phyloP scores from a whole-genome alignment of 164 flowering plant genomes.

The Stephania cephalantha region DNA sequence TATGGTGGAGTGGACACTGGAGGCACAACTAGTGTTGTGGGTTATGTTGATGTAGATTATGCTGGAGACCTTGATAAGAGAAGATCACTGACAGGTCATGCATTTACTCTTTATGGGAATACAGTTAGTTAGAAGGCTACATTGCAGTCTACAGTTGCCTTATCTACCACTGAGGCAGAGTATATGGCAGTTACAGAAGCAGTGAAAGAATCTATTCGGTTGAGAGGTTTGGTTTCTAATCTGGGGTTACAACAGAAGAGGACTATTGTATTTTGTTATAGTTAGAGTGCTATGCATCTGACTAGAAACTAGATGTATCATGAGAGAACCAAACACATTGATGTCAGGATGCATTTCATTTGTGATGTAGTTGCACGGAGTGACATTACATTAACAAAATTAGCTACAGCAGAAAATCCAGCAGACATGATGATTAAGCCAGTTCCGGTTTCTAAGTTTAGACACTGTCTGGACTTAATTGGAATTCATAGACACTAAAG shows the following conservation, averaged over 20 bases:
- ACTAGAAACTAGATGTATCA: neutral
- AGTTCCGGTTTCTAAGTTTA: neutral
- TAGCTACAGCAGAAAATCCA: neutral
- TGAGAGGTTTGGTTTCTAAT: conserved; percentile 4
- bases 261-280: neutral
- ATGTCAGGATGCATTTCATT: neutral
- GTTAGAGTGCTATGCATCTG: neutral
- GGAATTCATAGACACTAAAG: neutral
- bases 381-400: neutral
- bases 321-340: conserved; percentile 5
- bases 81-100: conserved; percentile 6
- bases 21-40: too few relatives aligned
- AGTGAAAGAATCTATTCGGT: neutral
- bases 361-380: neutral
- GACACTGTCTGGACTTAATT: conserved; percentile 6
- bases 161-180: neutral
- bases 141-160: neutral
- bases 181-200: neutral
- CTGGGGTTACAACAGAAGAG: neutral
- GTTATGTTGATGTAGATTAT: neutral
- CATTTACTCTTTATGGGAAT: neutral
- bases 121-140: neutral
- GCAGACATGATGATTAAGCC: neutral
- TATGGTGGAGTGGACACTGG: too few relatives aligned
- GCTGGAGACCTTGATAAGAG: conserved; percentile 1